These are phyloP conservation scores for Phaeolepiota aurea DNA, from an alignment of 768 basidiomycete genomes.

Conservation along the genomic window DNA sequence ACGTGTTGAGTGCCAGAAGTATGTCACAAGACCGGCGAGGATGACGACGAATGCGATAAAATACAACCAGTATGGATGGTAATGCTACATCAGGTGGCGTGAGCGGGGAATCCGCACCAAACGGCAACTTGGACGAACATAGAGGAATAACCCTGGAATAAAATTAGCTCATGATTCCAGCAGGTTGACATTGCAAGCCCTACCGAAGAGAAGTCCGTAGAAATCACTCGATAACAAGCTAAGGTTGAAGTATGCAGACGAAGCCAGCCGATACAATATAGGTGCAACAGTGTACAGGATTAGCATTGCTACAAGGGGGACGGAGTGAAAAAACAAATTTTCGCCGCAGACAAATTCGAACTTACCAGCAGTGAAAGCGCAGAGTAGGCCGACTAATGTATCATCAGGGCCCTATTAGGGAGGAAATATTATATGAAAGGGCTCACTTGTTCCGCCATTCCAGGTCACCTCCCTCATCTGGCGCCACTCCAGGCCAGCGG, in stretches of 20 bases:
- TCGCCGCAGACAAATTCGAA: constrained; percentile 6
- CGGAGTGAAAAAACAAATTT: too few species aligned
- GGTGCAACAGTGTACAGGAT: constrained; percentile 83
- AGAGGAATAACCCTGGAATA: constrained; percentile 40
- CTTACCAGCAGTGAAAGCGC: constrained; percentile 30
- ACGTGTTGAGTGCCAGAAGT: constrained; percentile 86
- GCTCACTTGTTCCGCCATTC: constrained; percentile 63
- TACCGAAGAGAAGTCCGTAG: constrained; percentile 75
- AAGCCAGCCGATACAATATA: constrained; percentile 78
- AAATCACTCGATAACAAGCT: constrained; percentile 85
- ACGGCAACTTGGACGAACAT: constrained; percentile 23
- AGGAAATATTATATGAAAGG: constrained; percentile 2
- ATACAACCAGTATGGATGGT: constrained; percentile 82
- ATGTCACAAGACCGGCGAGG: constrained; percentile 64
- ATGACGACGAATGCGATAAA: constrained; percentile 73
- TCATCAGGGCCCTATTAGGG: constrained; percentile 2
- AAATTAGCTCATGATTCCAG: constrained; percentile 4
- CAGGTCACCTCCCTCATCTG: constrained; percentile 60
- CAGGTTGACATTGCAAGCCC: too few species aligned
- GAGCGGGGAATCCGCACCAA: not conserved
- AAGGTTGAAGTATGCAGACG: constrained; percentile 80
- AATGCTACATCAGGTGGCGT: constrained; percentile 45
- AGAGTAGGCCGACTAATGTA: constrained; percentile 31
- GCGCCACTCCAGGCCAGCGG: constrained; percentile 64
- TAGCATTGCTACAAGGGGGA: constrained; percentile 71